A percentile compares a stretch with the other conserved stretches of the same genome.
Evolutionary conservation across 805 yeast genomes (phyloP).

Genomic region (Saturnispora diversa): DNA sequence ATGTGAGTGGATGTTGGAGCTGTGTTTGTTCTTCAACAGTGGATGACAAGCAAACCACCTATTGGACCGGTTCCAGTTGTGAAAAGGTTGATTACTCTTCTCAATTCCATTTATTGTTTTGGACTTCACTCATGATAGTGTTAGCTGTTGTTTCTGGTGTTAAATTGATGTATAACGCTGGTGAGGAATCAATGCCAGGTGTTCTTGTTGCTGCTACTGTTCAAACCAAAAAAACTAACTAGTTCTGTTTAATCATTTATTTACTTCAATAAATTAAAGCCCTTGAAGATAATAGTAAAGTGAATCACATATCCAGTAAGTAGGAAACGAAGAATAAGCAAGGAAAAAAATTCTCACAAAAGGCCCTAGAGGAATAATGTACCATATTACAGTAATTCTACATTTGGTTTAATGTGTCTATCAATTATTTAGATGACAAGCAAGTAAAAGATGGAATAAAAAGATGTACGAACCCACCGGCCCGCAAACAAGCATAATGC

Average conservation of each 20-base stretch:
- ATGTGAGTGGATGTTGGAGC: constrained; percentile 38
- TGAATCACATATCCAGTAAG: no score
- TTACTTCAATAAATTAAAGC: no score
- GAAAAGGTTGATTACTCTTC: constrained; percentile 59
- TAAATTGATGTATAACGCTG: constrained; percentile 45
- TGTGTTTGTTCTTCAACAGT: constrained; percentile 43
- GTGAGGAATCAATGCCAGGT: constrained; percentile 59
- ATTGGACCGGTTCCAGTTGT: constrained; percentile 55
- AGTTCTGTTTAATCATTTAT: no score
- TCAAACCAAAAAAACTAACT: constrained; percentile 32
- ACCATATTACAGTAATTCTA: neutral
- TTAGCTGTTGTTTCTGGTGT: constrained; percentile 43
- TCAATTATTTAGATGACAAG: no score
- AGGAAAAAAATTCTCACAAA: no score
- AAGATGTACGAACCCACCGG: constrained; percentile 58
- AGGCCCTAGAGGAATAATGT: no score
- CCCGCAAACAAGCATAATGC: constrained; percentile 39
- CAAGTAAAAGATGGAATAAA: no score
- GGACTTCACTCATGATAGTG: constrained; percentile 49
- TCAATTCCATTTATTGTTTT: constrained; percentile 59
- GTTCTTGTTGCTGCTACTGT: constrained; percentile 53
- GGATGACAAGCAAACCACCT: constrained; percentile 37
- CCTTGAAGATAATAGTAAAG: no score
- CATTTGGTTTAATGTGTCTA: no score
- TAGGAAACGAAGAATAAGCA: no score